Base-by-base conservation (phyloP, 148 eudicot species). In the Beta vulgaris region DNA sequence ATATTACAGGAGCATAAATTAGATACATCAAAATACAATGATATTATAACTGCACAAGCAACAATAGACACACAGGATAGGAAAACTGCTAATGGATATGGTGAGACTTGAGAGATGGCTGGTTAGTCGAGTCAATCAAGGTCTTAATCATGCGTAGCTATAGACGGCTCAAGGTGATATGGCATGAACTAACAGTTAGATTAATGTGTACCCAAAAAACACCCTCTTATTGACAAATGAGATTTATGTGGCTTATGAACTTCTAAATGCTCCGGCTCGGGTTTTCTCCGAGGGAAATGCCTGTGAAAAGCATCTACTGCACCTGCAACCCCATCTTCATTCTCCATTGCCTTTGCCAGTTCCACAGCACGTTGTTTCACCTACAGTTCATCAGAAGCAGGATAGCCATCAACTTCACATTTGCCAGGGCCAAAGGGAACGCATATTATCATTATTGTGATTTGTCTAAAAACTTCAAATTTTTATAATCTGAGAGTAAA, bases 291-390 rank as follows among this genome's bases (percentile, higher is more conserved):
- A 14, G 87, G 88, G 75, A 86, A 87, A 71, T 93, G 98, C 76
- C 87, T 93, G 66, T 86, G 66, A 75, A 93, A 91, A 23, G 94
- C 91, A 39, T 85, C 87, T 25, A 93, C 97, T 31, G 98, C 98
- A 70, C 98, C 98, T 19, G 81, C 80, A 35, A 87, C 92, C 39
- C 98, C 98, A 67, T 93, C 91, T 82, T 93, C 98, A 54, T 83
- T 76, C 73, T 88, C 86, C 89, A 93, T 85, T 58, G 88, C 87
- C 82, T 85, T 85, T 46, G 98, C 94, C 73, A 93, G 84, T 68
- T 91, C 88, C 7, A 86, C 75, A 15, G 97, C 94, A 26, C 86
- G 78, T 68, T 85, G 78, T 73, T 93, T 93, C 21, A 93, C 93
- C 98, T 93, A 78, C 68, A 72, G 64, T 65, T 55, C 68, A 69